Evolutionary conservation across 1,284 basidiomycete genomes (phyloP).

Genomic region (Mycena citricolor): DNA sequence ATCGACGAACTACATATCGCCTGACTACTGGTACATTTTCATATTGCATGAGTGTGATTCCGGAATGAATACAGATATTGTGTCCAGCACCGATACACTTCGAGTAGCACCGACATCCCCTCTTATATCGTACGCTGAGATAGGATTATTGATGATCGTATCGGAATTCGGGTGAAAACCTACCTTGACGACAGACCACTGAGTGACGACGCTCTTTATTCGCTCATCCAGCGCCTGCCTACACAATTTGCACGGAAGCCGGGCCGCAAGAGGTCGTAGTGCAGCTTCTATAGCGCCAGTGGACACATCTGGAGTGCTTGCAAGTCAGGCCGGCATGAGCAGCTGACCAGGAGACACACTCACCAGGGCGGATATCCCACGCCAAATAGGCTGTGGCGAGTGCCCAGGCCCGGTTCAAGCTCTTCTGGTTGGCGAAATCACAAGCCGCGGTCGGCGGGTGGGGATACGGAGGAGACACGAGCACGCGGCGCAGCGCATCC

Average conservation of each 20-base stretch:
- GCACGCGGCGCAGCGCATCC: constrained; percentile 49
- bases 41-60: too few species aligned
- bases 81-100: too few species aligned
- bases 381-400: constrained; percentile 65
- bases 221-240: constrained; percentile 58
- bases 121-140: constrained; percentile 41
- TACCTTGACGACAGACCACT: constrained; percentile 80
- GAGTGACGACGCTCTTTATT: constrained; percentile 64
- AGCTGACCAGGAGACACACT: constrained; percentile 14
- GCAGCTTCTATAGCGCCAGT: constrained; percentile 61
- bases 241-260: constrained; percentile 62
- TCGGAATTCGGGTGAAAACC: neutral
- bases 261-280: constrained; percentile 55
- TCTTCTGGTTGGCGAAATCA: constrained; percentile 63
- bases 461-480: constrained; percentile 59
- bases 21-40: too few species aligned
- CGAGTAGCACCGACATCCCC: too few species aligned
- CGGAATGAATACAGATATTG: too few species aligned
- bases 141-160: neutral
- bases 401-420: constrained; percentile 63
- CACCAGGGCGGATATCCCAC: constrained; percentile 68
- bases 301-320: constrained; percentile 52
- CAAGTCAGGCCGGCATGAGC: neutral
- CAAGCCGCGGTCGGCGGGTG: constrained; percentile 58
- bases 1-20: too few species aligned